These are phyloP conservation scores for Davidsoniella australis DNA, from an alignment of 2,329 filamentous ascomycete genomes.

Conservation along the genomic window DNA sequence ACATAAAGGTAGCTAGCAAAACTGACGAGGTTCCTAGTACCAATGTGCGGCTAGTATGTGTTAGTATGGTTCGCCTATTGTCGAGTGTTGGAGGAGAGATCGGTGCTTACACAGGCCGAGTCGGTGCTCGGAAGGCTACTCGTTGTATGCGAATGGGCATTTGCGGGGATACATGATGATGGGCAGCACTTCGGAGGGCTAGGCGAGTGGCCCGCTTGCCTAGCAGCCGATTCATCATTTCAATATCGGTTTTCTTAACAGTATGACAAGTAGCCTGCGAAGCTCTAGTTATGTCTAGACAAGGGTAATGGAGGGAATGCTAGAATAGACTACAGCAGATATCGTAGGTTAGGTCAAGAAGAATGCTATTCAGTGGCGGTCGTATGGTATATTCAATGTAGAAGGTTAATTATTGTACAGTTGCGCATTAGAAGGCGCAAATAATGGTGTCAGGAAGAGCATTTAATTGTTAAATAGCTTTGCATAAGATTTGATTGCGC, in stretches of 20 bases:
- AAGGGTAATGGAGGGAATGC: too few species aligned
- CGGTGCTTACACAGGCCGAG: constrained; percentile 8
- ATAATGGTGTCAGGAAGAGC: too few species aligned
- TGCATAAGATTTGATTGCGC: neutral
- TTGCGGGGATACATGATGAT: constrained; percentile 10
- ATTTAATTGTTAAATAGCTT: too few species aligned
- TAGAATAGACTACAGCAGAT: too few species aligned
- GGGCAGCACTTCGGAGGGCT: constrained; percentile 9
- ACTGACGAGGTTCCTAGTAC: neutral
- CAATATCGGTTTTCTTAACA: neutral
- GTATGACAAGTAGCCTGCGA: neutral
- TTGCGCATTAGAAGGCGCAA: too few species aligned
- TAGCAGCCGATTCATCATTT: constrained; percentile 8
- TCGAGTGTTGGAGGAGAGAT: neutral
- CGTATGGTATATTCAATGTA: too few species aligned
- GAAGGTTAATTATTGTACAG: too few species aligned
- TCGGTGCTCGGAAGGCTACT: constrained; percentile 8
- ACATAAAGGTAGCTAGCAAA: constrained; percentile 4
- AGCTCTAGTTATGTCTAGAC: neutral
- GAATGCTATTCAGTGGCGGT: too few species aligned
- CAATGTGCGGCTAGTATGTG: constrained; percentile 3
- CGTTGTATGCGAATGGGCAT: constrained; percentile 9
- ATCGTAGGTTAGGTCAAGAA: too few species aligned
- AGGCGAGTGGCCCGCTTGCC: constrained; percentile 9
- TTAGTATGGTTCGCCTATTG: neutral